Percentiles rank a stretch among this genome's conserved stretches.
phyloP scores from a whole-genome alignment of 2,329 filamentous ascomycete genomes.

The Lachnellula suecica region DNA sequence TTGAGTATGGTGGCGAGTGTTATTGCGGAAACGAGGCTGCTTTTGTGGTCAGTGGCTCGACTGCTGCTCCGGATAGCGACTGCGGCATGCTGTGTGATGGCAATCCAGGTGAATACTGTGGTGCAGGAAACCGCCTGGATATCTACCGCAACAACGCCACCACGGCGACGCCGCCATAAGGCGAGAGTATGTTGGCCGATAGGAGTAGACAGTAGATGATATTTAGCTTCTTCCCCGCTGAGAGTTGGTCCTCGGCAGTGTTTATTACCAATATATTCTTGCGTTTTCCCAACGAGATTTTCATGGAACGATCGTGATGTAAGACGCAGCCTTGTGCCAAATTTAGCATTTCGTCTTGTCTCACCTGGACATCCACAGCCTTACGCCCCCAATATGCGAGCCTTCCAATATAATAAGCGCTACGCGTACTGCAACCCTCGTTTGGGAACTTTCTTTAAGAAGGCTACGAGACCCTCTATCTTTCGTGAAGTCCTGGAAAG shows the following conservation, averaged over 20 bases:
- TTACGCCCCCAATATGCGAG: not conserved
- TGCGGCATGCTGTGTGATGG: conserved; percentile 27
- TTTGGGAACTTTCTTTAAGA: not conserved
- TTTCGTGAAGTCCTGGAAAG: not conserved
- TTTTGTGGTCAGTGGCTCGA: conserved; percentile 11
- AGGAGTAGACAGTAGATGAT: not conserved
- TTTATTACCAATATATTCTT: not conserved
- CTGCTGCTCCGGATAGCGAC: conserved; percentile 10
- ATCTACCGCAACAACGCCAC: conserved; percentile 8
- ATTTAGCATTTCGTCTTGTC: not conserved
- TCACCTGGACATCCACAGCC: too few species aligned
- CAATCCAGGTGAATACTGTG: conserved; percentile 29
- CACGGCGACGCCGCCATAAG: not conserved
- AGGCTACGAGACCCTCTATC: not conserved
- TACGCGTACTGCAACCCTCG: not conserved
- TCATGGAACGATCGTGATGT: too few species aligned
- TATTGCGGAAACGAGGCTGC: conserved; percentile 24
- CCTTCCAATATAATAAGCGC: not conserved
- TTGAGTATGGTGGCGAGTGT: conserved; percentile 47
- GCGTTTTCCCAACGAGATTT: not conserved
- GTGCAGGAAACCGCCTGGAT: conserved; percentile 25
- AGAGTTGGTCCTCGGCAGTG: not conserved
- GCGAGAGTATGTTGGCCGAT: not conserved
- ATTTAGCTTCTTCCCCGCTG: not conserved
- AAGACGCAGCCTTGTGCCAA: not conserved